Evolutionary conservation across 148 eudicot species (phyloP).

Genomic region (Rhododendron henanense): DNA sequence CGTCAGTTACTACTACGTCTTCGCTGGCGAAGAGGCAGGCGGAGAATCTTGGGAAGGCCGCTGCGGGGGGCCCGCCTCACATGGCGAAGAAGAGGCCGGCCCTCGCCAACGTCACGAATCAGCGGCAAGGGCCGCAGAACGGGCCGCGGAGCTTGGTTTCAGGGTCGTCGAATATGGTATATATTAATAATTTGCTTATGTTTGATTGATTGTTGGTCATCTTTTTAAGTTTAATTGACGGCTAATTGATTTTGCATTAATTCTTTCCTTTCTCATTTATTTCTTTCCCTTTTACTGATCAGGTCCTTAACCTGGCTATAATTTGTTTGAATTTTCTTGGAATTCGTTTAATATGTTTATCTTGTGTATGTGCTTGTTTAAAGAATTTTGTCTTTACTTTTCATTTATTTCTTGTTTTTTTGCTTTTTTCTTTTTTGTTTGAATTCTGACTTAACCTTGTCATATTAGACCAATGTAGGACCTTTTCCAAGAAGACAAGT

Average conservation of each 20-base stretch:
- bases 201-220: not conserved
- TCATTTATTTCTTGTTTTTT: not conserved
- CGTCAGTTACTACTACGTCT: constrained; percentile 28
- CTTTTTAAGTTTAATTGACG: not conserved
- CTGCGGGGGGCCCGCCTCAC: constrained; percentile 19
- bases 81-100: constrained; percentile 67
- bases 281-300: not conserved
- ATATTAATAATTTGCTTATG: not conserved
- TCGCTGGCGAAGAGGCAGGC: constrained; percentile 42
- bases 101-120: constrained; percentile 57
- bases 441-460: not conserved
- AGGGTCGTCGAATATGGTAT: constrained; percentile 41
- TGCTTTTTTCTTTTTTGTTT: not conserved
- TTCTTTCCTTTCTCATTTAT: not conserved
- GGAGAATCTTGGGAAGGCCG: constrained; percentile 40
- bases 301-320: not conserved
- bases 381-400: not conserved
- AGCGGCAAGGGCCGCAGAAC: constrained; percentile 22
- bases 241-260: not conserved
- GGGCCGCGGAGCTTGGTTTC: constrained; percentile 17
- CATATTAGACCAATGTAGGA: not conserved
- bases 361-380: not conserved
- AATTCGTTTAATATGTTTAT: not conserved
- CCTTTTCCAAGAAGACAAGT: not conserved
- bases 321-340: not conserved